Evolutionary conservation across 768 basidiomycete genomes (phyloP).

Genomic region (Cystobasidium tubakii): DNA sequence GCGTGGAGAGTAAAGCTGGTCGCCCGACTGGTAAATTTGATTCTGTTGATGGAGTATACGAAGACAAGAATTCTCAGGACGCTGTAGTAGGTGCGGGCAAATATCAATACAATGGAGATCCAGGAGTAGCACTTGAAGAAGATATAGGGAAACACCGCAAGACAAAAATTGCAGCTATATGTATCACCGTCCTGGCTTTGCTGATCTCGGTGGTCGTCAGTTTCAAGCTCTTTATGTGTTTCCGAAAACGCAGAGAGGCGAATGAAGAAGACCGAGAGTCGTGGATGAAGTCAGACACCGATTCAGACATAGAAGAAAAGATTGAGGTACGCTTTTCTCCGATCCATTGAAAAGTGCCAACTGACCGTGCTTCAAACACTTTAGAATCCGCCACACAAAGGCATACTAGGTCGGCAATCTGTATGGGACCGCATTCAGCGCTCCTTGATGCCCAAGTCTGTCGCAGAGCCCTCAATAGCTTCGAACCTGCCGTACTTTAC

Average conservation of each 20-base stretch:
- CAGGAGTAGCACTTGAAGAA: neutral
- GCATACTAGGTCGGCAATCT: neutral
- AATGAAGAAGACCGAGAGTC: neutral
- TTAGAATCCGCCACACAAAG: neutral
- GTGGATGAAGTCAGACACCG: neutral
- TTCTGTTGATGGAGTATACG: neutral
- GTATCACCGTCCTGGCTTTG: neutral
- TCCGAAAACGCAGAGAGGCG: neutral
- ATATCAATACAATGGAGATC: slow-evolving; percentile 2
- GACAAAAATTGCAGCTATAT: slow-evolving; percentile 4
- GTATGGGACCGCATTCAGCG: slow-evolving; percentile 2
- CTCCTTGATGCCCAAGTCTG: neutral
- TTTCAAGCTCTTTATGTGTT: neutral
- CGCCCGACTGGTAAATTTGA: neutral
- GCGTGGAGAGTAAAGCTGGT: too few relatives aligned
- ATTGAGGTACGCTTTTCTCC: neutral
- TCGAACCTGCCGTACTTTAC: neutral
- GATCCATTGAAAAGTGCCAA: neutral
- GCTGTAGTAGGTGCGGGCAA: neutral
- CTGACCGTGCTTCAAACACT: neutral
- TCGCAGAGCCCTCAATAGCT: neutral
- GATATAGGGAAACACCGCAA: neutral
- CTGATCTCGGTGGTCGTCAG: neutral
- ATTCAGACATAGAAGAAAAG: neutral
- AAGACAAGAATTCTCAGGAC: neutral